Base-by-base conservation (phyloP, 192 early-diverging fungal genomes). In the Globomyces pollinis-pini region DNA sequence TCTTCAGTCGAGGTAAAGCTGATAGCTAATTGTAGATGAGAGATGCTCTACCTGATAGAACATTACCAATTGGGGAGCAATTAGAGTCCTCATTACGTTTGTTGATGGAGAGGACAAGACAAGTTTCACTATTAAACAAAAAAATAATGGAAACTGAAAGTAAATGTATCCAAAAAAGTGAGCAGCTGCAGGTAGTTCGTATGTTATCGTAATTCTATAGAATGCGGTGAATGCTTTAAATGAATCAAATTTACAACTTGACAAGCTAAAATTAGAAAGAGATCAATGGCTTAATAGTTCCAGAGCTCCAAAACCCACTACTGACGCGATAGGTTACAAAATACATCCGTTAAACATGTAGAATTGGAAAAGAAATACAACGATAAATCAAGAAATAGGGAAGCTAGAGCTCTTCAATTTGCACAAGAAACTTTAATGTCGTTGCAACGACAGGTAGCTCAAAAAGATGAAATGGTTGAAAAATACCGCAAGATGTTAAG, bases 21-120 rank as follows among this genome's bases (percentile, higher is more conserved):
- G n/a, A n/a, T n/a, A n/a, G n/a, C n/a, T n/a, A n/a, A n/a, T n/a
- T n/a, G n/a, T n/a, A n/a, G n/a, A 52, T 80, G 21, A 69, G 54
- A 39, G 30, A 76, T 15, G 31, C 56, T 30, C 42, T 78, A 11
- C 75, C 75, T 1, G 72, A 81, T 56, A 54, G 63, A 13, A 45
- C 50, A 1, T 64, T 81, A 9, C 78, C 80, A 3, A 53, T 80
- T 43, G 68, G 69, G 11, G 60, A 81, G 60, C 75, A 79, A 51
- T 63, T 82, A 9, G 80, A 82, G 42, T 33, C 57, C 1, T 57
- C 73, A 15, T 53, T 76, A 1, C 41, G 71, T 26, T 36, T 72
- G 59, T 57, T 79, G 13, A 62, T 71, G n/a, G 71, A 78, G 35
- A 58, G 71, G 16, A 61, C 61, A 15, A 30, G 63, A 16, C 36